Base-by-base conservation (phyloP, 805 yeast genomes). In the Dipodascopsis uninucleata region DNA sequence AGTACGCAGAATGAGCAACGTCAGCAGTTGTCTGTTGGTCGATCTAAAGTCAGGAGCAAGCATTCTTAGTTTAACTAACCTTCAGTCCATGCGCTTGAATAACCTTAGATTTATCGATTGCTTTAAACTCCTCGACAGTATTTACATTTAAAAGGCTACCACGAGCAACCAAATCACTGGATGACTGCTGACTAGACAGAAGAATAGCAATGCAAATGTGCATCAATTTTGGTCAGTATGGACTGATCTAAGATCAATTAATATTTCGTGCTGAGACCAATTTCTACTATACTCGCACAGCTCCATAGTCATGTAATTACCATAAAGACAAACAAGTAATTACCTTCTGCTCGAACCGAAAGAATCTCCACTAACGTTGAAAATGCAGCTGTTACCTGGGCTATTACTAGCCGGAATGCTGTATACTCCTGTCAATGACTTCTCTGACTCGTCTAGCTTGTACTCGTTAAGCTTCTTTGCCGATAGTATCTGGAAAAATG, bases 111-210 rank as follows among this genome's bases (percentile, higher is more conserved):
- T 90, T 93, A 58, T 86, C 82, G 0, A 78, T 56, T 16, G 63
- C 63, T 58, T 82, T 86, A 67, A 93, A 93, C 52, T 85, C 88
- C 55, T 90, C 96, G 26, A 88, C 70, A 0, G 96, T 86, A 64
- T 93, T 93, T 36, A 79, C 76, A 61, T 88, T 88, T 34, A 66
- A 58, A 18, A 80, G 51, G 17, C 52, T 41, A 1, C 84, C 85
- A 1, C 68, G 61, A 5, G 45, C 46, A 12, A 36, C 18, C 17
- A 34, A 52, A 12, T 45, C 57, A 3, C 12, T 32, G n/a, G n/a
- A n/a, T n/a, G n/a, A n/a, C n/a, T n/a, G n/a, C n/a, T n/a, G n/a
- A n/a, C n/a, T n/a, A n/a, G n/a, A n/a, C n/a, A n/a, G n/a, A n/a
- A n/a, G n/a, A n/a, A n/a, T n/a, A n/a, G n/a, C n/a, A n/a, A n/a